Conservation (phyloP, 345 rosid species). For the Abelmoschus esculentus region DNA sequence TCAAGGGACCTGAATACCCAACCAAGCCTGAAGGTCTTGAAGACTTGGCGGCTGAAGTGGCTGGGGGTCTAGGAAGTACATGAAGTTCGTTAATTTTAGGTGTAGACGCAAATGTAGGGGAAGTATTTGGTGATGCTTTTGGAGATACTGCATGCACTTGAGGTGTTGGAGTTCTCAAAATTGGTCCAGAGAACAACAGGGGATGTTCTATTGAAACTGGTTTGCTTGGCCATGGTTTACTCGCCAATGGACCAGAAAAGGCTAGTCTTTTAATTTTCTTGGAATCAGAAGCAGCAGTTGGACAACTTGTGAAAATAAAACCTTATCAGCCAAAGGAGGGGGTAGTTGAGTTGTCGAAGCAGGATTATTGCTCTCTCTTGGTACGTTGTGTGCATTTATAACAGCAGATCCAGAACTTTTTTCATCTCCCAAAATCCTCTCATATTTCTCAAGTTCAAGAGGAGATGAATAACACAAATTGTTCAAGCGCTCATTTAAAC, state of each 20-base stretch:
- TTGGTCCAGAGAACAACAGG: slow-evolving; percentile 62
- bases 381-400: slow-evolving; percentile 28
- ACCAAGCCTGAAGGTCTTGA: slow-evolving; percentile 33
- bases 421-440: slow-evolving; percentile 25
- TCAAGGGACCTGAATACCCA: slow-evolving; percentile 77
- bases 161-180: slow-evolving; percentile 42
- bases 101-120: slow-evolving; percentile 66
- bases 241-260: slow-evolving; percentile 69
- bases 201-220: slow-evolving; percentile 37
- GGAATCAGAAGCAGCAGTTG: slow-evolving; percentile 26
- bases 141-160: slow-evolving; percentile 46
- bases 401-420: slow-evolving; percentile 35
- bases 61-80: slow-evolving; percentile 96
- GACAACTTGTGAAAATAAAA: slow-evolving; percentile 35
- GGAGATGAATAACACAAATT: slow-evolving; percentile 65
- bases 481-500: neutral
- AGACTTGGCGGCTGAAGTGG: slow-evolving; percentile 29
- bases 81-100: slow-evolving; percentile 95
- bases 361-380: slow-evolving; percentile 54
- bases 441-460: slow-evolving; percentile 37
- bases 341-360: slow-evolving; percentile 38
- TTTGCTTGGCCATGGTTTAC: slow-evolving; percentile 37
- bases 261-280: slow-evolving; percentile 61
- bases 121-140: slow-evolving; percentile 45
- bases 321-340: slow-evolving; percentile 52